Conservation (phyloP, 768 basidiomycete genomes). For the Boletus barrowsii region DNA sequence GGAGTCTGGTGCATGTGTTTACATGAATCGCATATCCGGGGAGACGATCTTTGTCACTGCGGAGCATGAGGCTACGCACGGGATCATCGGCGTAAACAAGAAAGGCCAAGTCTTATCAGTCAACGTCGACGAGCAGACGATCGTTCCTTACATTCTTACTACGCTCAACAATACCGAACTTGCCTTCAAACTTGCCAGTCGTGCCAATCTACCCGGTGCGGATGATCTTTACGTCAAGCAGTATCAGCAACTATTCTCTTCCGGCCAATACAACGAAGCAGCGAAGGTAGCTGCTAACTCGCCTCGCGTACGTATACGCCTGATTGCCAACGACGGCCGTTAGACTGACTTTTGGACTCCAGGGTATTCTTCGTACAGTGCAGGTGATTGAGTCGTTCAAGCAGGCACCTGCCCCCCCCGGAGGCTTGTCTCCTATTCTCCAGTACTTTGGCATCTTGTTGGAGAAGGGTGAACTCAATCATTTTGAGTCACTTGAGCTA, state of each 20-base stretch:
- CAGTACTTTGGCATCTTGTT: conserved; percentile 99
- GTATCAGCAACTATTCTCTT: conserved; percentile 86
- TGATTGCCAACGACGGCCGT: background rate
- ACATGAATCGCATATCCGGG: conserved; percentile 99
- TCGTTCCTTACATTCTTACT: conserved; percentile 91
- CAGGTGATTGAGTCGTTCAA: conserved; percentile 99
- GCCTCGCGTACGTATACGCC: conserved; percentile 60
- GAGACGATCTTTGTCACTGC: conserved; percentile 99
- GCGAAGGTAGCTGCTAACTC: conserved; percentile 98
- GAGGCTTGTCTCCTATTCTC: conserved; percentile 90
- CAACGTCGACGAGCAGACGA: conserved; percentile 92
- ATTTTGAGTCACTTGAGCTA: conserved; percentile 91
- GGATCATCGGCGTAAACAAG: conserved; percentile 99
- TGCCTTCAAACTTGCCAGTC: conserved; percentile 95
- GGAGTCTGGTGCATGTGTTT: conserved; percentile 94
- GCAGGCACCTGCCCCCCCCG: conserved; percentile 84
- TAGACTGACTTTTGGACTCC: conserved; percentile 5
- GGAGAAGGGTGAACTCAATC: conserved; percentile 97
- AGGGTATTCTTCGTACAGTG: conserved; percentile 93
- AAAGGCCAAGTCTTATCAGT: conserved; percentile 98
- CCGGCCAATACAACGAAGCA: conserved; percentile 87
- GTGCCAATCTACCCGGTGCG: conserved; percentile 94
- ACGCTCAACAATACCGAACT: conserved; percentile 97
- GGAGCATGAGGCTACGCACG: conserved; percentile 89
- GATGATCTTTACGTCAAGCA: conserved; percentile 96